Percentiles rank a stretch among this genome's conserved stretches.
Conservation (phyloP, 805 yeast species). For the Metschnikowia bowlesiae region DNA sequence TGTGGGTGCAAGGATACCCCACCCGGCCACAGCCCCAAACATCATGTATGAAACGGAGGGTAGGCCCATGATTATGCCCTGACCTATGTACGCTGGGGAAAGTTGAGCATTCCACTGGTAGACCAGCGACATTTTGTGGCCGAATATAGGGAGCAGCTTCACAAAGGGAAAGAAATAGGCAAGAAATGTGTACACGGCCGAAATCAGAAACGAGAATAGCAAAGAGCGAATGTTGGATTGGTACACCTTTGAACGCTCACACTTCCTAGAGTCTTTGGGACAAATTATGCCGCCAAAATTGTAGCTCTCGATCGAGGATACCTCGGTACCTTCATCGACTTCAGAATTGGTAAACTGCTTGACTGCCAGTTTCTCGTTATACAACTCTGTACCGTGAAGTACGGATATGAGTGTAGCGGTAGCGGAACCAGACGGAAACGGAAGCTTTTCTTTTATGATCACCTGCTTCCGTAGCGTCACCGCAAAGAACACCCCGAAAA, state of each 20-base stretch:
- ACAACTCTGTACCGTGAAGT: constrained; percentile 64
- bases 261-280: constrained; percentile 13
- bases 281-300: constrained; percentile 16
- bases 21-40: constrained; percentile 83
- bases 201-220: constrained; percentile 54
- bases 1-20: constrained; percentile 88
- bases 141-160: constrained; percentile 71
- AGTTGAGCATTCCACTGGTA: constrained; percentile 91
- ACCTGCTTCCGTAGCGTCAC: constrained; percentile 83
- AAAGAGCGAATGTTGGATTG: constrained; percentile 59
- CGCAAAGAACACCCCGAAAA: constrained; percentile 95
- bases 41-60: constrained; percentile 89
- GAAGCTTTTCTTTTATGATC: constrained; percentile 78
- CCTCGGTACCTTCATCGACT: not conserved
- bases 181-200: constrained; percentile 67
- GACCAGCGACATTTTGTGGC: constrained; percentile 50
- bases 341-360: not conserved
- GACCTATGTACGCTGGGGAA: constrained; percentile 96
- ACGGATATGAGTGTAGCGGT: constrained; percentile 92
- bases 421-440: constrained; percentile 94
- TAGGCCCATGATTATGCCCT: constrained; percentile 95
- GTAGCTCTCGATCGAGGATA: constrained; percentile 5
- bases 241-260: constrained; percentile 28
- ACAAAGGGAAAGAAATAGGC: constrained; percentile 73
- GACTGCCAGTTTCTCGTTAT: constrained; percentile 25